Conservation (phyloP, 768 basidiomycete genomes). For the Amanita muscaria region DNA sequence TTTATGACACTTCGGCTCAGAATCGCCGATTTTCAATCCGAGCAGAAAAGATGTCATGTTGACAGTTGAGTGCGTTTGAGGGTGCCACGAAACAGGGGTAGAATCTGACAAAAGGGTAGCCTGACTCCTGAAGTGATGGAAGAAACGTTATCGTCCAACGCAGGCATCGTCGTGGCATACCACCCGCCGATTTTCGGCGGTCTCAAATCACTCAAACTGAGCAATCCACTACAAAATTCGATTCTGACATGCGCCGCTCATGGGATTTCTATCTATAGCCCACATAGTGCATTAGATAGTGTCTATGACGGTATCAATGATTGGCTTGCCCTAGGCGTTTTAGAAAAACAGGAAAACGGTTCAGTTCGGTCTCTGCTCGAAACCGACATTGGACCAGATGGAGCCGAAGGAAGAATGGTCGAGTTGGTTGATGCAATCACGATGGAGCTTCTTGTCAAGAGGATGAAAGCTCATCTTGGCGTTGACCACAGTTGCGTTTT, state of each 20-base stretch:
- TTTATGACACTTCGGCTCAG: constrained; percentile 19
- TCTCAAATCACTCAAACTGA: constrained; percentile 65
- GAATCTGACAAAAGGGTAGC: too few relatives aligned
- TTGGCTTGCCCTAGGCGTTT: constrained; percentile 62
- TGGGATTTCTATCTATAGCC: constrained; percentile 80
- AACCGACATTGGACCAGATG: constrained; percentile 23
- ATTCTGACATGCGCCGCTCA: constrained; percentile 72
- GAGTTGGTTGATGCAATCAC: constrained; percentile 46
- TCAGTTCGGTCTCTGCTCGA: constrained; percentile 28
- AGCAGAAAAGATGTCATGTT: constrained; percentile 45
- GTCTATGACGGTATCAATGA: constrained; percentile 84
- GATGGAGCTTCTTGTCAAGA: constrained; percentile 51
- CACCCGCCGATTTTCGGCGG: constrained; percentile 81
- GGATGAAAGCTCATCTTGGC: constrained; percentile 62
- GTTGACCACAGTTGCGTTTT: constrained; percentile 46
- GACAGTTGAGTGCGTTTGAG: constrained; percentile 58
- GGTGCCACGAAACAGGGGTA: background rate
- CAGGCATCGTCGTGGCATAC: constrained; percentile 70
- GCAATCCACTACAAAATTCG: constrained; percentile 70
- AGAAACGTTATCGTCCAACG: constrained; percentile 54
- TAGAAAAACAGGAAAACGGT: constrained; percentile 29
- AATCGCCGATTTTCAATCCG: constrained; percentile 43
- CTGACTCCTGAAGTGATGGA: constrained; percentile 62
- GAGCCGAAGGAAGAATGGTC: constrained; percentile 65
- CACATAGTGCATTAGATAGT: constrained; percentile 86